phyloP scores from a whole-genome alignment of 768 basidiomycete genomes.

The Royoungia palumana region DNA sequence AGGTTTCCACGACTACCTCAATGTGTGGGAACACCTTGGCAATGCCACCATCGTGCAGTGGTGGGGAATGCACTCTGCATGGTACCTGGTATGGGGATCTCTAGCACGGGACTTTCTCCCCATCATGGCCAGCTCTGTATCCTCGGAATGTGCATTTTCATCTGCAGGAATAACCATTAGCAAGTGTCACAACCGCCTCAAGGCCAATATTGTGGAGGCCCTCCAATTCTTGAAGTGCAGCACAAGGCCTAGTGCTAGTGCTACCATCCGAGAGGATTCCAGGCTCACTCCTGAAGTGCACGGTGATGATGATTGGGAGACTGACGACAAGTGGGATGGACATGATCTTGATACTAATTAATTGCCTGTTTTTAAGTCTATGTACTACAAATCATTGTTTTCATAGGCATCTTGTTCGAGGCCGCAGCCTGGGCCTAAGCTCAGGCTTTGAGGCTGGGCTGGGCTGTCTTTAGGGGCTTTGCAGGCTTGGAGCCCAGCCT shows the following conservation, averaged over 20 bases:
- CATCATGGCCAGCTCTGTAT: slow-evolving; percentile 8
- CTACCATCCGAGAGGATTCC: neutral
- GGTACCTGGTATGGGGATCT: slow-evolving; percentile 5
- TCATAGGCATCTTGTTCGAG: neutral
- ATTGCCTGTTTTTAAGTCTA: neutral
- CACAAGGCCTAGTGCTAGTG: neutral
- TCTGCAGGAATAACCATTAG: slow-evolving; percentile 7
- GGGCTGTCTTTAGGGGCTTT: neutral
- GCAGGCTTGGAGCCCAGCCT: neutral
- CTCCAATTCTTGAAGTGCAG: slow-evolving; percentile 5
- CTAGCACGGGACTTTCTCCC: neutral
- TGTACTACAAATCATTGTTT: neutral
- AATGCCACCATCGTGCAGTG: slow-evolving; percentile 2
- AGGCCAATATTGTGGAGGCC: neutral
- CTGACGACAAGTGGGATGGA: slow-evolving; percentile 3
- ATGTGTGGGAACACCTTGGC: neutral
- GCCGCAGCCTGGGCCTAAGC: neutral
- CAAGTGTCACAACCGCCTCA: slow-evolving; percentile 4
- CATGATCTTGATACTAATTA: neutral
- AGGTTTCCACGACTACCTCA: slow-evolving; percentile 11
- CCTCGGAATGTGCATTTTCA: neutral
- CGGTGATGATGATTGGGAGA: neutral
- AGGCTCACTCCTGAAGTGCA: neutral
- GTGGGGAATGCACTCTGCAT: neutral
- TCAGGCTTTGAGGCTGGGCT: neutral